Conservation (phyloP, 75 land plant species). For the Selaginella tamariscina region DNA sequence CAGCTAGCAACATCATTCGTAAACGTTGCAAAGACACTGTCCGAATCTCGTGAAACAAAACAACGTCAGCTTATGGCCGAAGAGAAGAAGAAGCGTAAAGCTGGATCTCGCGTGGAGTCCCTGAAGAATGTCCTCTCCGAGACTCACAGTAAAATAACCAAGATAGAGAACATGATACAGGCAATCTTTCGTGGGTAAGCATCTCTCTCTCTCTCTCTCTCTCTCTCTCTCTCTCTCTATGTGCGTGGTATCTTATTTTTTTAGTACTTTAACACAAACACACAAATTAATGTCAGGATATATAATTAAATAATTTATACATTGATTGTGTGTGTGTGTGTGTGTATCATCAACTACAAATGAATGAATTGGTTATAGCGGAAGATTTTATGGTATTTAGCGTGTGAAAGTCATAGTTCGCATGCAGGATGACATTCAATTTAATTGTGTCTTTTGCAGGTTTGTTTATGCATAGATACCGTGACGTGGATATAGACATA, state of each 20-base stretch:
- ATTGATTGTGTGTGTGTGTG: no score
- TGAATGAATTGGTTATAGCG: no score
- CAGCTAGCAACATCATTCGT: conserved; percentile 91
- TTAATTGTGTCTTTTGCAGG: conserved; percentile 30
- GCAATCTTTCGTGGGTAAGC: conserved; percentile 78
- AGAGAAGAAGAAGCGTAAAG: conserved; percentile 59
- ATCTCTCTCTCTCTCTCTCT: background rate
- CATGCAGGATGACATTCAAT: background rate
- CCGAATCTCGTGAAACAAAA: conserved; percentile 74
- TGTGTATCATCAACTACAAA: no score
- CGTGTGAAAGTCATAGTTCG: no score
- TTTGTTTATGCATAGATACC: conserved; percentile 90
- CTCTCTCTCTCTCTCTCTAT: no score
- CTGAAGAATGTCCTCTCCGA: conserved; percentile 54
- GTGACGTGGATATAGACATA: conserved; percentile 83
- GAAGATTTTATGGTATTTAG: no score
- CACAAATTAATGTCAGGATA: no score
- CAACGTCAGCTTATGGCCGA: conserved; percentile 95
- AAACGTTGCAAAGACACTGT: conserved; percentile 69
- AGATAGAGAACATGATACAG: conserved; percentile 82
- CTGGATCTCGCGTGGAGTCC: conserved; percentile 82
- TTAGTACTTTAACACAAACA: no score
- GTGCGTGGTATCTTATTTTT: no score
- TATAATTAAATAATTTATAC: no score
- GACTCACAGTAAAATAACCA: conserved; percentile 65